Conservation (phyloP, 192 early-diverging fungal genomes). For the Backusella australiensis region DNA sequence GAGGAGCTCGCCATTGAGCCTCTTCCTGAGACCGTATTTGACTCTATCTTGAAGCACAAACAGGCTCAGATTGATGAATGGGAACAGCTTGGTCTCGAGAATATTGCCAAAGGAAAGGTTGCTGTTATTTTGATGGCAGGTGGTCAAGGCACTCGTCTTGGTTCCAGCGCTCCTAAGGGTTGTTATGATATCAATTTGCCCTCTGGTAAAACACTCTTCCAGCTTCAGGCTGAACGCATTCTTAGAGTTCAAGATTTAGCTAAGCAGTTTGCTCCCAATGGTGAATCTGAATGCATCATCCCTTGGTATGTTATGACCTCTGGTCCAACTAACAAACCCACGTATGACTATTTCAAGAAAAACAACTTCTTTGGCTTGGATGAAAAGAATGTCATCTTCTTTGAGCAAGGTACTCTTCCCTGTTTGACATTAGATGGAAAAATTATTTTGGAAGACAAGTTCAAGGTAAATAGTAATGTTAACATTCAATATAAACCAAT, state of each 20-base stretch:
- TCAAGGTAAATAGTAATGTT: conserved; percentile 28
- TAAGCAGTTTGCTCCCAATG: conserved; percentile 7
- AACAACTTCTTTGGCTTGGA: conserved; percentile 87
- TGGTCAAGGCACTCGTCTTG: conserved; percentile 79
- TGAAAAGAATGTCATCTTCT: conserved; percentile 84
- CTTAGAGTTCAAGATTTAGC: conserved; percentile 73
- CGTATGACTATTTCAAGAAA: conserved; percentile 74
- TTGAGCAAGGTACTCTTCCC: conserved; percentile 94
- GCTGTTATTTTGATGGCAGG: conserved; percentile 90
- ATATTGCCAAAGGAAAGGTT: conserved; percentile 79
- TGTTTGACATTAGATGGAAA: conserved; percentile 89
- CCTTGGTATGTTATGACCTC: conserved; percentile 99
- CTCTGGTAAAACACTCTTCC: conserved; percentile 85
- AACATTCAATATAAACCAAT: background rate
- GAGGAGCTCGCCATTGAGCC: conserved; percentile 51
- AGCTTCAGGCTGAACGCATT: conserved; percentile 90
- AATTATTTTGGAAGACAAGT: conserved; percentile 83
- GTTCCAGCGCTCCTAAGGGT: conserved; percentile 78
- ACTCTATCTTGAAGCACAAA: conserved; percentile 58
- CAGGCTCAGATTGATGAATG: conserved; percentile 53
- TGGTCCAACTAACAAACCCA: conserved; percentile 83
- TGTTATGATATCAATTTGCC: conserved; percentile 91
- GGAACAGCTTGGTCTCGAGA: conserved; percentile 62
- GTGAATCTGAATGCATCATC: conserved; percentile 44
- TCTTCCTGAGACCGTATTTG: conserved; percentile 58